A percentile compares a stretch with the other conserved stretches of the same genome.
These are phyloP conservation scores for Aethionema arabicum DNA, from an alignment of 345 rosid genomes.

Conservation along the genomic window DNA sequence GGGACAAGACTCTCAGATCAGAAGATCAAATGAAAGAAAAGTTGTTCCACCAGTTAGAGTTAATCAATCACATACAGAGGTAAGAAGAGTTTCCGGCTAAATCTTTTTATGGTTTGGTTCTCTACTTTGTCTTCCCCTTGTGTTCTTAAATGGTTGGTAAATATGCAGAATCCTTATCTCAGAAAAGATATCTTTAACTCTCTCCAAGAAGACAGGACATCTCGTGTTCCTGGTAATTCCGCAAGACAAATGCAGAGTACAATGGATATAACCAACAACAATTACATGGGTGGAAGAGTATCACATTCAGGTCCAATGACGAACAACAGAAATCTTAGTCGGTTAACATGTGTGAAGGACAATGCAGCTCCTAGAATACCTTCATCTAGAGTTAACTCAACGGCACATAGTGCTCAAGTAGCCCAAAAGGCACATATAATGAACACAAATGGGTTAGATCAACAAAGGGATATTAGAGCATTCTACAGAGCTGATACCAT, in stretches of 20 bases:
- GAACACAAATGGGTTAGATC: slow-evolving; percentile 9
- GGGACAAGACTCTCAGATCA: slow-evolving; percentile 37
- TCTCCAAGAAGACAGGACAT: not conserved
- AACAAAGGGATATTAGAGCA: slow-evolving; percentile 30
- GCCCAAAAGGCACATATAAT: too few relatives aligned
- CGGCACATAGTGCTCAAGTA: slow-evolving; percentile 16
- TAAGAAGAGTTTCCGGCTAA: slow-evolving; percentile 23
- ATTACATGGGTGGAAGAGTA: slow-evolving; percentile 21
- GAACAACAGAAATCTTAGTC: slow-evolving; percentile 32
- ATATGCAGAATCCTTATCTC: slow-evolving; percentile 38
- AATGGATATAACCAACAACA: slow-evolving; percentile 29
- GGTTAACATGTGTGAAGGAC: slow-evolving; percentile 25
- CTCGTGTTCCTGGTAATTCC: slow-evolving; percentile 26
- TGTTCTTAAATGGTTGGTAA: slow-evolving; percentile 24
- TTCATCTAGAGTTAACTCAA: slow-evolving; percentile 26
- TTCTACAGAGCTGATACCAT: slow-evolving; percentile 38
- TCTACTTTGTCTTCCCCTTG: too few relatives aligned
- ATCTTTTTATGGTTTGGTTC: slow-evolving; percentile 32
- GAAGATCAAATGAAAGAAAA: slow-evolving; percentile 30
- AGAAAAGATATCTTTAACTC: slow-evolving; percentile 15
- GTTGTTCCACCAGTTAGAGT: slow-evolving; percentile 26
- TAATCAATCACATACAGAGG: slow-evolving; percentile 32
- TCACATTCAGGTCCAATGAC: slow-evolving; percentile 36
- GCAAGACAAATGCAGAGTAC: slow-evolving; percentile 32
- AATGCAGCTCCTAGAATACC: slow-evolving; percentile 25